These are phyloP conservation scores for Petunia secreta DNA, from an alignment of 257 asterid genomes.

Conservation along the genomic window DNA sequence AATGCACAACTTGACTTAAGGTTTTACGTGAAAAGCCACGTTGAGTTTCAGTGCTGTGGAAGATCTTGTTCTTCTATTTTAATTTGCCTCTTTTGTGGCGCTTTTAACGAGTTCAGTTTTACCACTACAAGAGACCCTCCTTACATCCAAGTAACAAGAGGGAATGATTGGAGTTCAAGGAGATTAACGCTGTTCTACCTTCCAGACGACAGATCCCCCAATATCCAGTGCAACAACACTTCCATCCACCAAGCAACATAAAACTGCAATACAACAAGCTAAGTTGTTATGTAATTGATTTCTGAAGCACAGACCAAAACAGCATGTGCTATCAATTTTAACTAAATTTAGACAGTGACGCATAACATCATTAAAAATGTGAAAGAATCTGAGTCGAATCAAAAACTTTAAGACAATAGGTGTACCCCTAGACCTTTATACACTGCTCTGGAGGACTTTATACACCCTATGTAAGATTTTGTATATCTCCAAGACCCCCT, in stretches of 20 bases:
- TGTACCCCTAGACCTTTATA: background rate
- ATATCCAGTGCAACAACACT: constrained; percentile 54
- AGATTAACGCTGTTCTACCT: constrained; percentile 44
- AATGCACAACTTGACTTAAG: constrained; percentile 15
- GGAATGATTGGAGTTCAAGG: background rate
- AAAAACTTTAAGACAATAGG: background rate
- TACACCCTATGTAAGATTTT: background rate
- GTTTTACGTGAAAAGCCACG: background rate
- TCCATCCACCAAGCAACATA: constrained; percentile 92
- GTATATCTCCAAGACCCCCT: background rate
- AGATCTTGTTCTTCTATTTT: constrained; percentile 8
- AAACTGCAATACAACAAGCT: constrained; percentile 53
- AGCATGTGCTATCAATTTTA: background rate
- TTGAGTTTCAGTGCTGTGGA: background rate
- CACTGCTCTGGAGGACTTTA: constrained; percentile 12
- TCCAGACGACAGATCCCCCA: constrained; percentile 77
- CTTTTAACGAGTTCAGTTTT: constrained; percentile 21
- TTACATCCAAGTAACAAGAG: background rate
- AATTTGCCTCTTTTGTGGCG: background rate
- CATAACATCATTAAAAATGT: constrained; percentile 3
- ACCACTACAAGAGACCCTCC: background rate
- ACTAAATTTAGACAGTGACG: background rate
- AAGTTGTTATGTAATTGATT: constrained; percentile 23
- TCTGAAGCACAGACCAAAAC: constrained; percentile 11
- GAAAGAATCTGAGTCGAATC: background rate